These are phyloP conservation scores for Leccinum subspadiceum DNA, from an alignment of 1,284 basidiomycete species.

Conservation along the genomic window DNA sequence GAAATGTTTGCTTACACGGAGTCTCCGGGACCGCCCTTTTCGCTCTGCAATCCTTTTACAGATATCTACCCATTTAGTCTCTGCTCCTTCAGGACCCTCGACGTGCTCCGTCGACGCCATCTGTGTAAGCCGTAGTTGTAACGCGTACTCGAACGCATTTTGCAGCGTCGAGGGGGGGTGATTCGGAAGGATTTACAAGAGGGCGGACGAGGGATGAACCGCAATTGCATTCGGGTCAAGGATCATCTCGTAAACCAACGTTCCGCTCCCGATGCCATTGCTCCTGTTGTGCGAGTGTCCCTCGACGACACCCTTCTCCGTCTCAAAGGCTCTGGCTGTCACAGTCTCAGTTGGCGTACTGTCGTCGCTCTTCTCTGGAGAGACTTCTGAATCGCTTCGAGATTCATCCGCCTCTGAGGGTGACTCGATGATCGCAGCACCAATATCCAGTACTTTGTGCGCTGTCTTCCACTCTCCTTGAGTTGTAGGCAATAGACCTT, in stretches of 20 bases:
- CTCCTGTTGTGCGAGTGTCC: neutral
- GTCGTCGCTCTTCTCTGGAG: neutral
- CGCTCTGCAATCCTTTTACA: constrained; percentile 81
- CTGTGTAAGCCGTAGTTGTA: constrained; percentile 88
- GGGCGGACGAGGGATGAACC: constrained; percentile 47
- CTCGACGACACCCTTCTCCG: constrained; percentile 9
- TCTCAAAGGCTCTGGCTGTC: constrained; percentile 11
- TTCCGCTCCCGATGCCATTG: constrained; percentile 1
- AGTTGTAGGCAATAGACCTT: constrained; percentile 77
- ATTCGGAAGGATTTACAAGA: constrained; percentile 56
- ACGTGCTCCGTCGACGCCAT: constrained; percentile 81
- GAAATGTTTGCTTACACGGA: constrained; percentile 21
- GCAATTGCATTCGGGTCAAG: constrained; percentile 36
- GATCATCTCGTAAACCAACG: constrained; percentile 26
- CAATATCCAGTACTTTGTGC: too few relatives aligned
- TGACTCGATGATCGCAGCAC: too few relatives aligned
- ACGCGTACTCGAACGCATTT: constrained; percentile 74
- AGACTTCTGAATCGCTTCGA: too few relatives aligned
- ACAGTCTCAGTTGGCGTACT: neutral
- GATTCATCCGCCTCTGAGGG: too few relatives aligned
- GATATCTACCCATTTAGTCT: constrained; percentile 80
- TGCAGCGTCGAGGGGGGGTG: constrained; percentile 51
- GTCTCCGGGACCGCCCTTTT: constrained; percentile 37
- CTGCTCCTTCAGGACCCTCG: constrained; percentile 85
- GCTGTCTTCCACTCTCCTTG: constrained; percentile 66